Evolutionary conservation across 2,329 filamentous ascomycete species (phyloP).

Genomic region (Trichoderma asperellum): DNA sequence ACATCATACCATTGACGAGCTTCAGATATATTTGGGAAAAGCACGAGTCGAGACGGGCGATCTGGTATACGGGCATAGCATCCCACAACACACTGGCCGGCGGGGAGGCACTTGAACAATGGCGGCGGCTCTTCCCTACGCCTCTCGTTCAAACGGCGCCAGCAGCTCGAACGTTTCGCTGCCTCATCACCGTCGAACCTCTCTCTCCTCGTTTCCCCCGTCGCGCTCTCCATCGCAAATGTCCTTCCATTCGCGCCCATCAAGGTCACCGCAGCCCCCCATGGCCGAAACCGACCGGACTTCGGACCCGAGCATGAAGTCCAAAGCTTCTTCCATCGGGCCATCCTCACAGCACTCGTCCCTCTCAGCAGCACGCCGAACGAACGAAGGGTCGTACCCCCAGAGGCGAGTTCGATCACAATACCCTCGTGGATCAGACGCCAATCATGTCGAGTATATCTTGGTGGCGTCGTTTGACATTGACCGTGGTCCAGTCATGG

Average conservation of each 20-base stretch:
- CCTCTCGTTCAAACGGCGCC: constrained; percentile 46
- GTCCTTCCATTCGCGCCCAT: constrained; percentile 57
- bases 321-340: constrained; percentile 62
- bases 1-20: background rate
- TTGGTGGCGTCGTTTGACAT: constrained; percentile 97
- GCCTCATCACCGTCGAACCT: constrained; percentile 50
- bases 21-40: background rate
- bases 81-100: background rate
- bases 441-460: constrained; percentile 99
- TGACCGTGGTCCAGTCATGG: constrained; percentile 94
- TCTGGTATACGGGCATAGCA: background rate
- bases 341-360: constrained; percentile 67
- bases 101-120: constrained; percentile 36
- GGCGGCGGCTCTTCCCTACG: constrained; percentile 50
- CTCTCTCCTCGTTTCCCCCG: constrained; percentile 67
- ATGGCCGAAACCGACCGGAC: constrained; percentile 57
- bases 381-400: constrained; percentile 56
- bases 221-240: constrained; percentile 62
- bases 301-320: constrained; percentile 63
- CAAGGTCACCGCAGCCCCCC: constrained; percentile 59
- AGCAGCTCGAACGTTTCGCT: constrained; percentile 42
- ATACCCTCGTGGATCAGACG: constrained; percentile 71
- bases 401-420: constrained; percentile 69
- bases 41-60: background rate
- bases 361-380: constrained; percentile 55